Percentiles rank a stretch among this genome's conserved stretches.
These are phyloP conservation scores for Lagerstroemia speciosa DNA, from an alignment of 345 rosid genomes.

Conservation along the genomic window DNA sequence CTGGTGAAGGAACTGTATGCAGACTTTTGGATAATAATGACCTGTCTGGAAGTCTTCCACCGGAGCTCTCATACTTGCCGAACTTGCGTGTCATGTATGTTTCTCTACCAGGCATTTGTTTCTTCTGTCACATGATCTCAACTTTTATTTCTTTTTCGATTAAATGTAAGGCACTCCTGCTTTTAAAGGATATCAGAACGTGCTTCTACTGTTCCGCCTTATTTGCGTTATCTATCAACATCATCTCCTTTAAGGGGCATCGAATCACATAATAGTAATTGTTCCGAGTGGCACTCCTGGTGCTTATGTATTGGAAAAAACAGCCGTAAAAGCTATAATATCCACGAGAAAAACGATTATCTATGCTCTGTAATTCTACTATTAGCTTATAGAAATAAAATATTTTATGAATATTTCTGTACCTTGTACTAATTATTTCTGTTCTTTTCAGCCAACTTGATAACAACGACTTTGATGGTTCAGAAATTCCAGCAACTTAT, in stretches of 20 bases:
- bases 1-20: slow-evolving; percentile 17
- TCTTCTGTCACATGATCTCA: background rate
- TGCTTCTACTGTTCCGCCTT: background rate
- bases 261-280: too few species aligned
- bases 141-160: background rate
- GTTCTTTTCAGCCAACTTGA: slow-evolving; percentile 69
- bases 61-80: slow-evolving; percentile 44
- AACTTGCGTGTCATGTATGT: slow-evolving; percentile 61
- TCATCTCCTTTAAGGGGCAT: background rate
- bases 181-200: background rate
- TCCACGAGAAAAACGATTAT: too few species aligned
- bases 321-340: background rate
- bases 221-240: background rate
- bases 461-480: slow-evolving; percentile 66
- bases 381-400: background rate
- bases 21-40: slow-evolving; percentile 80
- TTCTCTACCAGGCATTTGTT: slow-evolving; percentile 1
- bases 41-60: slow-evolving; percentile 68
- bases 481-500: slow-evolving; percentile 56
- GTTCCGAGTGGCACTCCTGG: background rate
- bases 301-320: background rate
- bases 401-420: background rate
- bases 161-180: background rate
- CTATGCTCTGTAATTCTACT: background rate
- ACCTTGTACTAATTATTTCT: slow-evolving; percentile 7